Conservation (phyloP, 1,139 yeast genomes). For the Hansenula anomala region DNA sequence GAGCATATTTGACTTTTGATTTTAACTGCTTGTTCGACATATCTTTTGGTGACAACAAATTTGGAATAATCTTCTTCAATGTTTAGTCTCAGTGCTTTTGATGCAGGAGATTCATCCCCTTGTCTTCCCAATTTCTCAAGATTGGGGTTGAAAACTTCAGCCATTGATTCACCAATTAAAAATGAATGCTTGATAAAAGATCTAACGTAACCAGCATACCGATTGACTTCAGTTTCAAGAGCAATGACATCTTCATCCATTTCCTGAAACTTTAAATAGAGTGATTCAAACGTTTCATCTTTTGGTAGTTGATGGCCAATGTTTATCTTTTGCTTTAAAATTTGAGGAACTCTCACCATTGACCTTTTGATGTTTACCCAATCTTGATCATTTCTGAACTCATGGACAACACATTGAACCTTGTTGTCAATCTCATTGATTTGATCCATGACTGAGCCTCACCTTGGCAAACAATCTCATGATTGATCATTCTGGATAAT, state of each 20-base stretch:
- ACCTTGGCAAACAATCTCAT: too few relatives aligned
- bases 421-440: constrained; percentile 9
- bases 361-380: constrained; percentile 20
- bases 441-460: constrained; percentile 6
- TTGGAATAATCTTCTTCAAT: constrained; percentile 1
- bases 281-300: constrained; percentile 36
- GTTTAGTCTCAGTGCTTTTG: background rate
- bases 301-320: constrained; percentile 27
- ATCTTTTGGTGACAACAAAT: background rate
- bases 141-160: constrained; percentile 21
- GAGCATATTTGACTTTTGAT: constrained; percentile 17
- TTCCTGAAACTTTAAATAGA: constrained; percentile 17
- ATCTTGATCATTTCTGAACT: constrained; percentile 19
- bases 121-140: background rate
- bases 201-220: constrained; percentile 13
- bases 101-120: too few relatives aligned
- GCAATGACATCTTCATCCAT: constrained; percentile 20
- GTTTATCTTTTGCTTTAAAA: constrained; percentile 31
- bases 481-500: too few relatives aligned
- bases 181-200: constrained; percentile 20
- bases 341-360: constrained; percentile 29
- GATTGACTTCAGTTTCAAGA: constrained; percentile 22
- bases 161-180: constrained; percentile 20
- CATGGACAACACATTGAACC: constrained; percentile 19
- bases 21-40: constrained; percentile 4